These are phyloP conservation scores for Citrus inodora DNA, from an alignment of 345 rosid species.

Conservation along the genomic window DNA sequence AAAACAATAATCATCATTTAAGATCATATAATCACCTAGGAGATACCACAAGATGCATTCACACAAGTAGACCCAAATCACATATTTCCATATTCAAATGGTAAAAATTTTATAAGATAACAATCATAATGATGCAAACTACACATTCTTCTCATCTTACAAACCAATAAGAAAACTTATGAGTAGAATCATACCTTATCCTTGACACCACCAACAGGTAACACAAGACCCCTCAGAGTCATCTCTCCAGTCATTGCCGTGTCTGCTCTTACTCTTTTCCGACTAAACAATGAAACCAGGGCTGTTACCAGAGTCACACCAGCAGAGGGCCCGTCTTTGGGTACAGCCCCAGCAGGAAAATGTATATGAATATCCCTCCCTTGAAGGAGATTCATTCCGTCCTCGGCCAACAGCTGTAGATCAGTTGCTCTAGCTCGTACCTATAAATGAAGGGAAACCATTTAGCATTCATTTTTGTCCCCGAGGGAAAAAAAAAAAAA, in stretches of 20 bases:
- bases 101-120: not conserved
- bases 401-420: conserved; percentile 60
- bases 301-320: conserved; percentile 97
- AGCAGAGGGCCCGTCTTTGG: conserved; percentile 99
- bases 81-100: not conserved
- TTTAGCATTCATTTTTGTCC: conserved; percentile 3
- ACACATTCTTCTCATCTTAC: not conserved
- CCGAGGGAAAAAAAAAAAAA: not conserved
- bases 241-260: conserved; percentile 99
- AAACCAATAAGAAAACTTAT: conserved; percentile 5
- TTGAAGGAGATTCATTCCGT: conserved; percentile 65
- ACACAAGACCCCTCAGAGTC: conserved; percentile 94
- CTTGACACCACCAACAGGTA: conserved; percentile 97
- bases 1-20: not conserved
- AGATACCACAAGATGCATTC: not conserved
- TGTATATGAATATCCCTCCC: conserved; percentile 95
- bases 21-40: not conserved
- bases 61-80: not conserved
- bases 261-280: conserved; percentile 85
- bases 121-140: not conserved
- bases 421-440: conserved; percentile 94
- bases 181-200: conserved; percentile 59
- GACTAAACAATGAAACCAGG: conserved; percentile 82
- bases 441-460: conserved; percentile 32
- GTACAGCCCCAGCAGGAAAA: conserved; percentile 98